phyloP scores from a whole-genome alignment of 2,329 filamentous ascomycete genomes.

The Cercospora citrullina region DNA sequence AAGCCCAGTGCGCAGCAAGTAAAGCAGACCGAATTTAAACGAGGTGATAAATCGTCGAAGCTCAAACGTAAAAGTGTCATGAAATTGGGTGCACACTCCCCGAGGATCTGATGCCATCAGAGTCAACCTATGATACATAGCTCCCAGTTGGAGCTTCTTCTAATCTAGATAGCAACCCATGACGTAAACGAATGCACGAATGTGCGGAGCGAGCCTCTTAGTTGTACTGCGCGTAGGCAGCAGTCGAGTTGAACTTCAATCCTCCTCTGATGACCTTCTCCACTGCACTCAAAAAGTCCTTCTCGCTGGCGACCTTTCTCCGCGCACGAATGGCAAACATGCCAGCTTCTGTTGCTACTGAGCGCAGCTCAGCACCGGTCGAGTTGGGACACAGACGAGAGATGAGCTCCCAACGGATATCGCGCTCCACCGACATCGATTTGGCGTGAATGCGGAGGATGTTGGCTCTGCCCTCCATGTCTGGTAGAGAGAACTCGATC shows the following conservation, averaged over 20 bases:
- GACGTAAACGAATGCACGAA: constrained; percentile 18
- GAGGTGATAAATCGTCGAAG: not conserved
- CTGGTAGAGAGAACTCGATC: constrained; percentile 96
- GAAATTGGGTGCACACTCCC: constrained; percentile 1
- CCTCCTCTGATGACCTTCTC: constrained; percentile 99
- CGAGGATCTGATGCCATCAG: not conserved
- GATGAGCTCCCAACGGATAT: constrained; percentile 98
- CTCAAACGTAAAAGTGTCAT: constrained; percentile 1
- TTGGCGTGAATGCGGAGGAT: constrained; percentile 98
- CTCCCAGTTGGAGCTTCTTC: constrained; percentile 18
- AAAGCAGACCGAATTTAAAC: not conserved
- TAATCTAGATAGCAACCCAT: constrained; percentile 22
- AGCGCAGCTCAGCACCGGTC: constrained; percentile 91
- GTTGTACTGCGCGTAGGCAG: constrained; percentile 99
- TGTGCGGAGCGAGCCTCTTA: constrained; percentile 50
- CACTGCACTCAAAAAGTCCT: constrained; percentile 96
- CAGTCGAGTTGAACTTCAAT: constrained; percentile 98
- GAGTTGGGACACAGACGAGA: constrained; percentile 95
- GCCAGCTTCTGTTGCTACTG: constrained; percentile 95
- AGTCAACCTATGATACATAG: constrained; percentile 16
- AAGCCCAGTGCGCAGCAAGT: not conserved
- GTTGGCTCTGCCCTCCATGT: constrained; percentile 95
- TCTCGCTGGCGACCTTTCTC: constrained; percentile 97
- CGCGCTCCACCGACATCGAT: constrained; percentile 98
- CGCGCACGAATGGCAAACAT: constrained; percentile 96